Evolutionary conservation across 805 yeast species (phyloP), one percentile per base, ranked within the genome.

Genomic region (Dipodascus albidus): DNA sequence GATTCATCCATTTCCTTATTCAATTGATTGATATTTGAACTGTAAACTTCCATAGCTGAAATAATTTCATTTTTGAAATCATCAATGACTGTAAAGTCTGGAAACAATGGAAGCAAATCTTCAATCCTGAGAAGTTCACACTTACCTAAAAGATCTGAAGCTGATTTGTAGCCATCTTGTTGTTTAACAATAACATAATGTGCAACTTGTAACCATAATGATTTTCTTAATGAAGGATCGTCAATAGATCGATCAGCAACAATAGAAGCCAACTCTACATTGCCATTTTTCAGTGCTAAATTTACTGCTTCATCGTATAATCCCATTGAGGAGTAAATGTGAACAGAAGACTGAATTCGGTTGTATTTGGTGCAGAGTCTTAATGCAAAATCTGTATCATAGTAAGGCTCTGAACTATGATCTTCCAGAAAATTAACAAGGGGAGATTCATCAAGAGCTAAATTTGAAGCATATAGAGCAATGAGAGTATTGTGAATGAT

Each of bases 51-150:
- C 57, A 93, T 70, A n/a, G 91, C 83, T 49, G 74, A 73, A 31
- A 90, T 87, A 47, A 93, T 79, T 59, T 89, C 96, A 49, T 85
- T 86, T 58, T 88, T 87, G 62, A 93, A 79, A 55, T 85, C 82
- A 58, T 87, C 93, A 50, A 93, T 82, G 23, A 87, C 81, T 0
- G 86, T 78, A 54, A 86, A 80, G 59, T 88, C 90, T 0, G 97
- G 96, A 58, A 93, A 83, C 31, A 87, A 70, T 1, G 95, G 95
- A 51, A 93, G 68, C 44, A 93, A 63, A 61, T 93, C 98, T 57
- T 86, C 89, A 48, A 93, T 81, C 2, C 82, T 77, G 31, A 72
- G 63, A 33, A 67, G 54, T 21, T 66, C 68, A 38, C 69, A 64
- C 31, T 57, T 54, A 21, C 61, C 59, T 33, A 64, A 54, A 15